Evolutionary conservation across 2,329 filamentous ascomycete species (phyloP).

Genomic region (Aspergillus quadricinctus): DNA sequence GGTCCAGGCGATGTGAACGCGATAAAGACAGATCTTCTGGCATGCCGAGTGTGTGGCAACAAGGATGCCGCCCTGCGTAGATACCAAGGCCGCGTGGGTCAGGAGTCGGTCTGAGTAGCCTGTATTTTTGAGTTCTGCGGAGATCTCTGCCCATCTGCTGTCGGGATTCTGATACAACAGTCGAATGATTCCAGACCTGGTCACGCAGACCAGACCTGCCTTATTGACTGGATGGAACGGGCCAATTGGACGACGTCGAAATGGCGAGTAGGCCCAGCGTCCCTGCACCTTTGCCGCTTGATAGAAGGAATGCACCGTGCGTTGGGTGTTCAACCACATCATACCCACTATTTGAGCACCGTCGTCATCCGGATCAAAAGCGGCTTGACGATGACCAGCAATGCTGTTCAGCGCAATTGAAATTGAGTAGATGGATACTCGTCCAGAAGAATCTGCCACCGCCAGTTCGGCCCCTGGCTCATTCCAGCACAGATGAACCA

Average conservation of each 20-base stretch:
- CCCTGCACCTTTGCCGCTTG: constrained; percentile 60
- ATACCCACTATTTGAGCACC: constrained; percentile 74
- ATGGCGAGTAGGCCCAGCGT: constrained; percentile 66
- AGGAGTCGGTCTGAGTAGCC: constrained; percentile 69
- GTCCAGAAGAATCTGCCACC: constrained; percentile 72
- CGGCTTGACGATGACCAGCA: constrained; percentile 56
- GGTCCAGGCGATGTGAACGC: constrained; percentile 71
- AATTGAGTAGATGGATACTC: constrained; percentile 70
- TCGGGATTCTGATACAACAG: constrained; percentile 75
- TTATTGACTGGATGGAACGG: constrained; percentile 66
- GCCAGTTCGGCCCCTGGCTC: constrained; percentile 74
- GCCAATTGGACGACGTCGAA: constrained; percentile 61
- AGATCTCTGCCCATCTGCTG: constrained; percentile 66
- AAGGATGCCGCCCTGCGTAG: constrained; percentile 59
- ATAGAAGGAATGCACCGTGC: constrained; percentile 47
- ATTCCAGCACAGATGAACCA: constrained; percentile 82
- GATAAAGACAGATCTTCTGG: constrained; percentile 69
- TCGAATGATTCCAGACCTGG: constrained; percentile 66
- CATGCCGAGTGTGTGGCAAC: constrained; percentile 49
- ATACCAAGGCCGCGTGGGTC: constrained; percentile 71
- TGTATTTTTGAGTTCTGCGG: constrained; percentile 69
- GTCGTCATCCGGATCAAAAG: constrained; percentile 68
- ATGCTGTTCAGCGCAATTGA: constrained; percentile 70
- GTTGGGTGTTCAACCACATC: constrained; percentile 71
- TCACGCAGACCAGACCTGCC: constrained; percentile 72